Base-by-base conservation (phyloP, 768 basidiomycete genomes). In the Gautieria morchelliformis region DNA sequence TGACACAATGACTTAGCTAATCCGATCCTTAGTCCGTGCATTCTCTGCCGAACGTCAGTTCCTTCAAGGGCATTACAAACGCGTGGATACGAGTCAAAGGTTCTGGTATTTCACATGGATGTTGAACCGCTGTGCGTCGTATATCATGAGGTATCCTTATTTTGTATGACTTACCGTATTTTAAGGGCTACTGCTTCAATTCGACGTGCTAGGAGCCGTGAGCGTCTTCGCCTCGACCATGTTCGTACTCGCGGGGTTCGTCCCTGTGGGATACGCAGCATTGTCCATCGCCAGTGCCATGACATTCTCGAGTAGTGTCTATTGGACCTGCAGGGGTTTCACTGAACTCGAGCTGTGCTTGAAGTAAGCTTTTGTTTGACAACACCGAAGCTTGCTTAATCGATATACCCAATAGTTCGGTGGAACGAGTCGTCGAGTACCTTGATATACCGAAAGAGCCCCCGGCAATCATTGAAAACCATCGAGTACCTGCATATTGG, bases 161-260 rank as follows among this genome's bases (percentile, higher is more conserved):
- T 17, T 47, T 24, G 5, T 37, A 17, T 14, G 5, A 6, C 37
- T n/a, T 37, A 22, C 48, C 27, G 33, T 24, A 1, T 27, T 55
- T 11, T 20, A 17, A 57, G 56, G 56, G 62, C 55, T 63, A 1
- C 27, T 63, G 41, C 42, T 63, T 4, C 53, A 70, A n/a, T 72
- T 73, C 58, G 72, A 74, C 59, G 57, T 64, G 15, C 65, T 73
- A 15, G 72, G 72, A 15, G 72, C 67, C 10, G 27, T 69, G 12
- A 58, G 69, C 15, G 69, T 72, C 15, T 69, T 70, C 55, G 45
- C 69, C 27, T 71, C 71, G 5, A 70, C 70, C 9, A 46, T 72
- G 5, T 63, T 74, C 53, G 65, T 69, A 3, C 61, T 73, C n/a
- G 64, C 64, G 11, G 67, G 67, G 1, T 69, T 68, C 14, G 63